phyloP scores from a whole-genome alignment of 208 protist species.

The Tritrichomonas foetus region DNA sequence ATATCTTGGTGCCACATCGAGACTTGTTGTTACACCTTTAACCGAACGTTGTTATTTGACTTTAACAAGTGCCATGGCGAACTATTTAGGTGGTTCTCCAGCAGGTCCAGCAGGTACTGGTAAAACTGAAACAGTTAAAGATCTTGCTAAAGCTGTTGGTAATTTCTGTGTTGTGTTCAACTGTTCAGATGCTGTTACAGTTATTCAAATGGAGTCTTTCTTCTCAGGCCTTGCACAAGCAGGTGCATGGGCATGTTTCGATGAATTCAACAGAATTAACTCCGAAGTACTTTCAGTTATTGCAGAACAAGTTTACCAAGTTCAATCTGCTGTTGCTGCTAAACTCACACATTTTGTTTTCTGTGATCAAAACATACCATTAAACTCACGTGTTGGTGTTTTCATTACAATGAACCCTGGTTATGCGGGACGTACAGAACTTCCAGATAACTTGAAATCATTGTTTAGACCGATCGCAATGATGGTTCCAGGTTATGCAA shows the following conservation, averaged over 20 bases:
- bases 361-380: slow-evolving; percentile 79
- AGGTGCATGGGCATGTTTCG: slow-evolving; percentile 93
- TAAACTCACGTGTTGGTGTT: slow-evolving; percentile 80
- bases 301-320: slow-evolving; percentile 85
- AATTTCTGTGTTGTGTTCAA: slow-evolving; percentile 70
- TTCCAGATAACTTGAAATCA: slow-evolving; percentile 91
- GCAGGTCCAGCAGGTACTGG: slow-evolving; percentile 70
- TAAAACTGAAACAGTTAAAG: slow-evolving; percentile 69
- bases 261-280: slow-evolving; percentile 98
- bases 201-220: slow-evolving; percentile 85
- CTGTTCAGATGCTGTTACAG: slow-evolving; percentile 65
- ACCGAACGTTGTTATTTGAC: slow-evolving; percentile 70
- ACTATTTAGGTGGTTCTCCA: slow-evolving; percentile 62
- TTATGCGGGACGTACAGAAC: slow-evolving; percentile 93
- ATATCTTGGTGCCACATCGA: slow-evolving; percentile 58
- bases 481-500: slow-evolving; percentile 88
- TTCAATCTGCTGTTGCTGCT: slow-evolving; percentile 79
- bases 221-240: slow-evolving; percentile 88
- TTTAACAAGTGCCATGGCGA: slow-evolving; percentile 64
- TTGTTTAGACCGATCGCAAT: slow-evolving; percentile 96
- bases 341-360: slow-evolving; percentile 75
- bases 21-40: slow-evolving; percentile 65
- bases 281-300: slow-evolving; percentile 95
- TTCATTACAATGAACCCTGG: slow-evolving; percentile 99
- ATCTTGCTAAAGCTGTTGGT: slow-evolving; percentile 64